Conservation (phyloP, 2,329 filamentous ascomycete genomes). For the Fusarium chuoi region DNA sequence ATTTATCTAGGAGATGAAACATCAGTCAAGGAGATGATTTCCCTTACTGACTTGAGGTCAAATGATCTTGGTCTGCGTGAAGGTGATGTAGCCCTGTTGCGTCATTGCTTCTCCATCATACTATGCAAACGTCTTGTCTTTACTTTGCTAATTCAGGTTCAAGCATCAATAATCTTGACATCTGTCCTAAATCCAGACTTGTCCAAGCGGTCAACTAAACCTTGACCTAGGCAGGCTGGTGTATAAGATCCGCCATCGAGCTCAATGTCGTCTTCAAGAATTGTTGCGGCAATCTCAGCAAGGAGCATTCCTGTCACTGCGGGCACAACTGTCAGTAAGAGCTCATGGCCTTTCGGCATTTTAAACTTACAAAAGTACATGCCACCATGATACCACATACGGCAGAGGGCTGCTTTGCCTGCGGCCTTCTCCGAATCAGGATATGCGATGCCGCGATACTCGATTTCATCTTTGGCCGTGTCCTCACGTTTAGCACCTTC, state of each 20-base stretch:
- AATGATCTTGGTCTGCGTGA: background rate
- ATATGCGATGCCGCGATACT: constrained; percentile 72
- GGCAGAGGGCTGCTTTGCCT: constrained; percentile 63
- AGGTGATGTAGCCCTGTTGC: background rate
- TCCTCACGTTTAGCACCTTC: constrained; percentile 64
- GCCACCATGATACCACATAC: constrained; percentile 67
- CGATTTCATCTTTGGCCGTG: constrained; percentile 67
- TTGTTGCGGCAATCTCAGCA: constrained; percentile 70
- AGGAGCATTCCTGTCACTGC: constrained; percentile 73
- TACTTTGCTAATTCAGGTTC: background rate
- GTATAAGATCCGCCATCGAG: constrained; percentile 77
- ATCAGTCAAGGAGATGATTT: background rate
- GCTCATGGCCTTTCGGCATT: background rate
- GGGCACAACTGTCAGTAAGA: constrained; percentile 7
- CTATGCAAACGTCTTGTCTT: background rate
- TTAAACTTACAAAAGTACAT: constrained; percentile 70
- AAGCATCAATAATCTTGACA: constrained; percentile 54
- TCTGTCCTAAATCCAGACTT: constrained; percentile 72
- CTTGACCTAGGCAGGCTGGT: constrained; percentile 75
- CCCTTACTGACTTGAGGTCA: background rate
- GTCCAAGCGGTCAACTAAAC: constrained; percentile 71
- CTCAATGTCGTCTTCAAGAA: constrained; percentile 70
- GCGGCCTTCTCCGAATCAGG: constrained; percentile 61
- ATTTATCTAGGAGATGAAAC: background rate
- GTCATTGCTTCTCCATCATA: background rate